These are phyloP conservation scores for Diaporthe humulicola DNA, from an alignment of 2,329 filamentous ascomycete genomes.

Conservation along the genomic window DNA sequence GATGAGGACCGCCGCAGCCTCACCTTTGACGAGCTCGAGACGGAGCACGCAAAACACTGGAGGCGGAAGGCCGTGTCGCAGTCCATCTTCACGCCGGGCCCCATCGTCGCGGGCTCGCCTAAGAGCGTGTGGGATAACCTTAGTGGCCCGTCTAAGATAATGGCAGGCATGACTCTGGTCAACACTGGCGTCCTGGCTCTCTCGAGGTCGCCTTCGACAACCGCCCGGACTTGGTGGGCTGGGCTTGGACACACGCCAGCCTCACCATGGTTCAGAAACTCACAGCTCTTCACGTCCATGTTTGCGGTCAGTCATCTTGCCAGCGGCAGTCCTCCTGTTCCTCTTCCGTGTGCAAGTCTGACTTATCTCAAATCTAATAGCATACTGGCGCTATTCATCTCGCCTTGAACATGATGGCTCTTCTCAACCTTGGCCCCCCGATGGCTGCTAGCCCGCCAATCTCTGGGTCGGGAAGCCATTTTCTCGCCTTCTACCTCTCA, in stretches of 20 bases:
- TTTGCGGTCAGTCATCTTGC: constrained; percentile 42
- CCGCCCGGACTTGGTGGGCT: constrained; percentile 2
- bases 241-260: constrained; percentile 32
- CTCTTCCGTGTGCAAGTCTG: background rate
- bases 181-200: constrained; percentile 41
- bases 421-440: constrained; percentile 44
- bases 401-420: constrained; percentile 47
- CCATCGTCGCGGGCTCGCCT: constrained; percentile 34
- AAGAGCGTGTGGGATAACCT: constrained; percentile 39
- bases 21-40: constrained; percentile 38
- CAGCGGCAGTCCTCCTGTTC: background rate
- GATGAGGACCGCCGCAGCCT: constrained; percentile 17
- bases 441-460: constrained; percentile 43
- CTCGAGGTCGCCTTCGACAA: constrained; percentile 35
- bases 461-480: constrained; percentile 43
- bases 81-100: constrained; percentile 4
- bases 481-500: constrained; percentile 46
- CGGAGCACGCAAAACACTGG: background rate
- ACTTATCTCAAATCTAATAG: background rate
- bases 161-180: constrained; percentile 38
- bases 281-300: constrained; percentile 45
- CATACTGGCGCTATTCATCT: constrained; percentile 46
- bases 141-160: constrained; percentile 32
- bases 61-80: background rate
- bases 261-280: constrained; percentile 19